Base-by-base conservation (phyloP, 78 protist genomes). In the Tieghemostelium lacteum region DNA sequence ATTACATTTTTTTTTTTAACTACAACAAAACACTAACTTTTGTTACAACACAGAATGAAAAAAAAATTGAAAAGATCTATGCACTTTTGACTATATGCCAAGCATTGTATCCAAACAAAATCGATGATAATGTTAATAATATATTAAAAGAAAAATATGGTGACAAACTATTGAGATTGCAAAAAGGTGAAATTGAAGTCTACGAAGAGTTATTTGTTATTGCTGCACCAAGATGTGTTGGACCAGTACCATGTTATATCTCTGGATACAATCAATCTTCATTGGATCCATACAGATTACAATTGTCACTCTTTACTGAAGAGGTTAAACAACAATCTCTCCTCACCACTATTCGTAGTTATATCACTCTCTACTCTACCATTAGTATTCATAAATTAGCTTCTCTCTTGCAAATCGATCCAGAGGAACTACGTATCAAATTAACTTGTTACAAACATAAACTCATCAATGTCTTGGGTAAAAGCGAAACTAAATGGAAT, bases 21-120 rank as follows among this genome's bases (percentile, higher is more conserved):
- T 60, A 34, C 19, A 17, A 14, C 16, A 33, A n/a, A 4, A 50
- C 7, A 17, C 3, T 34, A 61, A 28, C 29, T 22, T 70, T 60
- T 29, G 16, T 52, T 28, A 37, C 67, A 36, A 61, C 52, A 36
- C 39, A 71, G 87, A 85, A 95, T 45, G 60, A 60, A 34, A 97
- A 97, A 88, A 94, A 83, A 91, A 92, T 62, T 64, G 97, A 95
- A 69, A 97, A 97, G 76, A 96, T 97, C 97, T 88, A 72, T 64
- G 86, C 92, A 24, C 75, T 95, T n/a, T 86, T 97, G 29, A 96
- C 97, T 54, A 69, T 96, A 22, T 64, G 92, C 39, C 73, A 94
- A 60, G 37, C 95, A 16, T 92, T 97, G 37, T 85, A 62, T 63
- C 98, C 98, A 57, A 95, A 74, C 73, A 95, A 93, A 70, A 54